Evolutionary conservation across 1,284 basidiomycete genomes (phyloP), one percentile per base, ranked within the genome.

Genomic region (Trametes sp.): DNA sequence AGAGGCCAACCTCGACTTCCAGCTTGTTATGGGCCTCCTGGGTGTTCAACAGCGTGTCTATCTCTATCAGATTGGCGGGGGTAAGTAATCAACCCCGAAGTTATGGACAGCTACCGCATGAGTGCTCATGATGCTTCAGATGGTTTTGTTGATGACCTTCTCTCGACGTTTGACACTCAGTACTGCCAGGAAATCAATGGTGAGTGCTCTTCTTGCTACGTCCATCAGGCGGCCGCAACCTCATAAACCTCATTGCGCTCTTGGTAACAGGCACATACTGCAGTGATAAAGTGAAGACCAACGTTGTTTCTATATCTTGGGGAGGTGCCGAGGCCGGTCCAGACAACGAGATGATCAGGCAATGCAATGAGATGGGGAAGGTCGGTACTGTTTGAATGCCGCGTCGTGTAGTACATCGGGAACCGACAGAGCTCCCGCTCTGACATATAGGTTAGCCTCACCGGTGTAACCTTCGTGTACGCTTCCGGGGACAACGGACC

Each of bases 241-340:
- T 19, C 16, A 19, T n/a, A 33, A n/a, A n/a, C n/a, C n/a, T n/a
- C 31, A 11, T 19, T 41, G 38, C 8, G 38, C 38, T 6, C 3
- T 6, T 4, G 4, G 16, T 19, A 6, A 4, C 16, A 50, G 10
- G 29, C 8, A 33, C 11, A 13, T 1, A 41, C 8, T 53, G 51
- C 59, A 19, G 36, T 42, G 11, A 62, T 69, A 26, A 68, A 74
- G 59, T 72, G 58, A 33, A 62, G 36, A 76, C 85, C 11, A 77
- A 86, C 60, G 83, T 87, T 46, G 81, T 88, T 21, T 87, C 85
- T 10, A 80, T 82, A 1, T 87, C 86, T 0, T 87, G 85, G 67
- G 76, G 75, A 45, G 78, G 77, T 60, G 76, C 80, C 50, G 85
- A 87, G 70, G 75, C 75, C 2, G 76, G 77, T 13, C 78, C 81